Evolutionary conservation across 2,329 filamentous ascomycete genomes (phyloP).

Genomic region (Claviceps arundinis): DNA sequence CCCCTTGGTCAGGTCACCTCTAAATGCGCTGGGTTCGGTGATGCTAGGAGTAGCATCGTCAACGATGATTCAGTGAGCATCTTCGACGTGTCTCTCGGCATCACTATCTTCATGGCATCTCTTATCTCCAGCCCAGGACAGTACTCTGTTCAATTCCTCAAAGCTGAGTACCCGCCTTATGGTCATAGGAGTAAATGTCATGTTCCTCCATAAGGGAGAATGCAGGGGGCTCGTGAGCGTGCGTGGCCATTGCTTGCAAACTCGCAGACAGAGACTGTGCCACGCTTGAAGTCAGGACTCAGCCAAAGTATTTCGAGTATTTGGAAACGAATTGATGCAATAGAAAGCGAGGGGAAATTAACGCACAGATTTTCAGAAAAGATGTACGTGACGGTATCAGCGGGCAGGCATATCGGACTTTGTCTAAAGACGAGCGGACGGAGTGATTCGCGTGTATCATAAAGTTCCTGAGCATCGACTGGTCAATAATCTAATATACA

Average conservation of each 20-base stretch:
- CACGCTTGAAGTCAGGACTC: neutral
- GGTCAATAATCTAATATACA: neutral
- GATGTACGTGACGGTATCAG: constrained; percentile 23
- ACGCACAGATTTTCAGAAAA: constrained; percentile 20
- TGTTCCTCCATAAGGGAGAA: constrained; percentile 18
- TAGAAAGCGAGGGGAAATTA: neutral
- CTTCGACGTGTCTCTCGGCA: constrained; percentile 11
- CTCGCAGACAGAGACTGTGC: constrained; percentile 15
- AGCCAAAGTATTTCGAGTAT: neutral
- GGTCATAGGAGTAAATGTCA: constrained; percentile 15
- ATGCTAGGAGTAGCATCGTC: constrained; percentile 13
- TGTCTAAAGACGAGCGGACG: constrained; percentile 12
- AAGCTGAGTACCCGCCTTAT: constrained; percentile 12
- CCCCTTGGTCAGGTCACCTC: too few species aligned
- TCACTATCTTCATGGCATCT: constrained; percentile 14
- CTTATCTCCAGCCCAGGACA: constrained; percentile 19
- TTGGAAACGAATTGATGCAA: neutral
- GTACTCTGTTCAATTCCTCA: constrained; percentile 16
- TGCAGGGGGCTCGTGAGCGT: constrained; percentile 17
- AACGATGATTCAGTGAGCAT: constrained; percentile 17
- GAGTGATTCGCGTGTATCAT: constrained; percentile 20
- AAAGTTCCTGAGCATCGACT: constrained; percentile 13
- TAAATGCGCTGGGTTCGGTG: constrained; percentile 1
- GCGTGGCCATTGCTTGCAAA: constrained; percentile 16
- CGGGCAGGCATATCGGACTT: constrained; percentile 16